Base-by-base conservation (phyloP, 75 land plant genomes). In the Picea sitchensis region DNA sequence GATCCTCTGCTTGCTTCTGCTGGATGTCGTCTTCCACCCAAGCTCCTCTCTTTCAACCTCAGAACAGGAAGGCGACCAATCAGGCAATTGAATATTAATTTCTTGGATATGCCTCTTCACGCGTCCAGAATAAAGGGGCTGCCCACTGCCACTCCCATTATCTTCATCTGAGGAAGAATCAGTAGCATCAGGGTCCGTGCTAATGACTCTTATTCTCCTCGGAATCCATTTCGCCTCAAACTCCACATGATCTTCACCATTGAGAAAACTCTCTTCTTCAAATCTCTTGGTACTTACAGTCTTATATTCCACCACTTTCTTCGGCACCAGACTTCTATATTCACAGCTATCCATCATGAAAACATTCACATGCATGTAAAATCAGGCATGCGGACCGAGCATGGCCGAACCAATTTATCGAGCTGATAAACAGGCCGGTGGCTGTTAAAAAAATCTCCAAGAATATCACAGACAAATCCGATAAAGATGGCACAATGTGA, bases 231-330 rank as follows among this genome's bases (percentile, higher is more conserved):
- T 67, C 41, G 15, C 71, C 32, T 67, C 41, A 67, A 34, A 30
- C 67, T 64, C 12, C n/a, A n/a, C n/a, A n/a, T n/a, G n/a, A n/a
- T n/a, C n/a, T 26, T 0, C 12, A 58, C 44, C 38, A 11, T 30
- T 1, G 3, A 13, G 5, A 0, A 4, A n/a, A 62, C 4, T 6
- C 64, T 64, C 14, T 18, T 65, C 38, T 14, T 36, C 71, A 3
- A 14, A 32, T 67, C 14, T 67, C 71, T 67, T 67, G n/a, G 34
- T 36, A 17, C 17, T 67, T 6, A 67, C 71, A 3, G 32, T 67
- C 71, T 67, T 67, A 36, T 32, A 67, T 17, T 67, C 71, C 71
- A 67, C 41, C 4, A 67, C 36, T 67, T 38, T 67, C 18, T 67
- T 67, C 5, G 71, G 32, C 41, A 15, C 41, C 13, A 17, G 15